Evolutionary conservation across 345 rosid genomes (phyloP), one percentile per base, ranked within the genome.

Genomic region (Melaleuca alternifolia): DNA sequence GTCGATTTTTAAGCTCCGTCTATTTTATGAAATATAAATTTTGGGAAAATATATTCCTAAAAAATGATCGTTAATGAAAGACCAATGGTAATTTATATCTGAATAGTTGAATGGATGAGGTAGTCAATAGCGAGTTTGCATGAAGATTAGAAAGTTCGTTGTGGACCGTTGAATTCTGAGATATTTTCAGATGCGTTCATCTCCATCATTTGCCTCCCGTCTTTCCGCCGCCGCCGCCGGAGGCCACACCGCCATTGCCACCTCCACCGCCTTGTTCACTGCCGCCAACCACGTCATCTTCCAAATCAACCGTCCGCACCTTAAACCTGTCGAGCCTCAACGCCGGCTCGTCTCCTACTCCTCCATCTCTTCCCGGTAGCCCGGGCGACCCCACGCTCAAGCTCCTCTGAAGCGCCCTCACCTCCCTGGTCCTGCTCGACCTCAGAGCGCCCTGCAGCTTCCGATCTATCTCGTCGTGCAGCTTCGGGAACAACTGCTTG

Each of bases 401-500:
- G 54, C 87, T 77, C 84, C 87, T 77, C 85, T 79, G 83, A 24
- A 79, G 18, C 13, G 71, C 20, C 84, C 57, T 52, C 71, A 21
- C 77, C 87, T 50, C 65, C 57, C 62, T 46, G 56, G 53, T 20
- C 84, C 85, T 75, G 21, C 41, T 82, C 56, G 28, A 41, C 83
- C 85, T 41, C 20, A 82, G 54, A 14, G 88, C 77, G 46, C 81
- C 88, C 83, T 61, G 83, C 20, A 83, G 86, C 65, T 85, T 24
- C 76, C 50, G 88, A 0, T 51, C 59, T n/a, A 88, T 83, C 53
- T 88, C 92, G 21, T 90, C 85, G 4, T 51, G 84, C 16, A 50
- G 51, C 77, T 54, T 84, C 0, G 93, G 91, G 56, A 91, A 90
- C 6, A 89, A 44, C 76, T 90, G 65, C 75, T 82, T 84, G 79